Evolutionary conservation across 805 yeast genomes (phyloP), one percentile per base, ranked within the genome.

Genomic region (Ogataea angusta): DNA sequence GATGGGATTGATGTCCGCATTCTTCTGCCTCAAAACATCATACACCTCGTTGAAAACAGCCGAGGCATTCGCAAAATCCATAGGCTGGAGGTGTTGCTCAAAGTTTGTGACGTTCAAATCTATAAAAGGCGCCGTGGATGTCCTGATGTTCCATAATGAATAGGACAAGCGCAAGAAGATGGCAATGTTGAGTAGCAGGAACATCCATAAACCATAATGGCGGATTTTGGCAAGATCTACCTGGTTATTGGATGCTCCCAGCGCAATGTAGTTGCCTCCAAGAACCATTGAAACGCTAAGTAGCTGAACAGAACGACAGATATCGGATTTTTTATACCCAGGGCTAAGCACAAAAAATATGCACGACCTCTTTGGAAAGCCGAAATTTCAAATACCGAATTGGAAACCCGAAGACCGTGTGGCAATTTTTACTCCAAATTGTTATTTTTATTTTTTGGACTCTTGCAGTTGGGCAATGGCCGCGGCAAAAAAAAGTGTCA

Each of bases 41-140:
- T 73, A 63, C 10, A 80, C 68, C 3, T 80, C 67, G 48, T 76
- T 77, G 60, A 80, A 79, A 2, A 80, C 53, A 2, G 80, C 74
- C 0, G 78, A 59, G 19, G 84, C 80, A 47, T 78, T 78, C 18
- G 21, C 12, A 15, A 70, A 50, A 43, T 73, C 73, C 19, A 76
- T 59, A 2, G 63, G 59, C 16, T 51, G 34, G 8, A 60, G 34
- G 31, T 43, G 42, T 2, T 53, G 36, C 12, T 49, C 37, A 43
- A 47, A 67, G 36, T 59, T 64, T 3, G 49, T 33, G 41, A 27
- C 15, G 8, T 45, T 37, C 17, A 49, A 10, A 5, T 24, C 19
- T 12, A 26, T 14, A 22, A 33, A 21, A 5, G 21, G 23, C n/a
- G n/a, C 19, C 10, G 2, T 10, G 4, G 13, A 22, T 16, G 17